Conservation (phyloP, 345 rosid species). For the Orychophragmus violaceus region DNA sequence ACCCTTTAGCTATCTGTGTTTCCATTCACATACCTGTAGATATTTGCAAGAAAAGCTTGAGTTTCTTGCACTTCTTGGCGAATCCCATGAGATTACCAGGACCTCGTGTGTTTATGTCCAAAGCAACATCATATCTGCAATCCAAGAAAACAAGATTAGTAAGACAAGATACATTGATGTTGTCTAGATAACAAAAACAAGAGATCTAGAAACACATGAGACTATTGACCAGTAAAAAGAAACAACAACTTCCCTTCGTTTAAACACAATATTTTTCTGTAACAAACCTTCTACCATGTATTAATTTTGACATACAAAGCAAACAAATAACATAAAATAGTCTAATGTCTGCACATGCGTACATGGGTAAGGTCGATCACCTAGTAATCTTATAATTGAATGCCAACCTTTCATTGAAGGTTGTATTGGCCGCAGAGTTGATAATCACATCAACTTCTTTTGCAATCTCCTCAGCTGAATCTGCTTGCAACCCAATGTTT, state of each 20-base stretch:
- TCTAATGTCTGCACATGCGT: too few relatives aligned
- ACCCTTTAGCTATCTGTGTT: background rate
- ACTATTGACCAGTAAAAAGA: too few relatives aligned
- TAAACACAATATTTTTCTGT: too few relatives aligned
- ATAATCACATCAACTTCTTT: constrained; percentile 60
- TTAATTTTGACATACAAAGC: too few relatives aligned
- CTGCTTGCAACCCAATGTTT: constrained; percentile 64
- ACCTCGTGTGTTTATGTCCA: constrained; percentile 67
- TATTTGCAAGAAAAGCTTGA: constrained; percentile 68
- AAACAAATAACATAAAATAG: too few relatives aligned
- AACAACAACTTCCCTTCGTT: too few relatives aligned
- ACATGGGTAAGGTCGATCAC: too few relatives aligned
- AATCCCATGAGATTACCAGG: constrained; percentile 60
- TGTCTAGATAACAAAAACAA: background rate
- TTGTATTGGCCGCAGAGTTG: constrained; percentile 78
- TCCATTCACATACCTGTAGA: constrained; percentile 49
- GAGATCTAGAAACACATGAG: background rate
- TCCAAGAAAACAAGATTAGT: constrained; percentile 1
- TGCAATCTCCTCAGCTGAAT: constrained; percentile 45
- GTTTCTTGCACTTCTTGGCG: constrained; percentile 60
- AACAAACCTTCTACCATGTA: too few relatives aligned
- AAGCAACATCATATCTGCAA: constrained; percentile 72
- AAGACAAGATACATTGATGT: background rate
- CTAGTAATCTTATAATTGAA: too few relatives aligned
- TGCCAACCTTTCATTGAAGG: constrained; percentile 83